Evolutionary conservation across 176 grass and related monocot species (phyloP).

Genomic region (Oryza glumipatula): DNA sequence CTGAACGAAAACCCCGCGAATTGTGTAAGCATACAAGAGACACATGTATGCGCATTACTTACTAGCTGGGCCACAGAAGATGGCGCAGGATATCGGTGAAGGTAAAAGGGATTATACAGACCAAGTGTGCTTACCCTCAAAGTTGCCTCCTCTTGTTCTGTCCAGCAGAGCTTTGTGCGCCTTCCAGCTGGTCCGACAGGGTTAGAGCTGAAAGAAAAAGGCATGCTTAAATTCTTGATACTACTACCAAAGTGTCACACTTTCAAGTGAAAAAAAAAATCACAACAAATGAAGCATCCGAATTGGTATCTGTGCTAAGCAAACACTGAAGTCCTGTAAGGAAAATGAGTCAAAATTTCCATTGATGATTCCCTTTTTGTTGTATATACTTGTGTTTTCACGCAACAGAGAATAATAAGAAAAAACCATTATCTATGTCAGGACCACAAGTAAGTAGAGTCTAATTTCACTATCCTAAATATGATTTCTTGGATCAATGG

Average conservation of each 20-base stretch:
- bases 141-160: slow-evolving; percentile 50
- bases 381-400: neutral
- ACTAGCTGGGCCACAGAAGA: slow-evolving; percentile 5
- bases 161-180: slow-evolving; percentile 60
- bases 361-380: neutral
- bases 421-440: neutral
- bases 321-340: neutral
- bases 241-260: neutral
- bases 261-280: neutral
- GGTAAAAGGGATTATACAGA: neutral
- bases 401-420: slow-evolving; percentile 5
- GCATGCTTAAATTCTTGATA: slow-evolving; percentile 18
- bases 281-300: neutral
- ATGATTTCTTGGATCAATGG: neutral
- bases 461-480: neutral
- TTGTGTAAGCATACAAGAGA: slow-evolving; percentile 21
- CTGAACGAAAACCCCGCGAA: slow-evolving; percentile 48
- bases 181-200: slow-evolving; percentile 40
- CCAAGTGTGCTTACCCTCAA: slow-evolving; percentile 55
- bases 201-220: slow-evolving; percentile 65
- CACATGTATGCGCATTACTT: neutral
- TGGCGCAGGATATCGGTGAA: slow-evolving; percentile 21
- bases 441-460: neutral
- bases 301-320: slow-evolving; percentile 2
- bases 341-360: neutral